phyloP scores from a whole-genome alignment of 1,284 basidiomycete genomes.

The Moesziomyces sp. region DNA sequence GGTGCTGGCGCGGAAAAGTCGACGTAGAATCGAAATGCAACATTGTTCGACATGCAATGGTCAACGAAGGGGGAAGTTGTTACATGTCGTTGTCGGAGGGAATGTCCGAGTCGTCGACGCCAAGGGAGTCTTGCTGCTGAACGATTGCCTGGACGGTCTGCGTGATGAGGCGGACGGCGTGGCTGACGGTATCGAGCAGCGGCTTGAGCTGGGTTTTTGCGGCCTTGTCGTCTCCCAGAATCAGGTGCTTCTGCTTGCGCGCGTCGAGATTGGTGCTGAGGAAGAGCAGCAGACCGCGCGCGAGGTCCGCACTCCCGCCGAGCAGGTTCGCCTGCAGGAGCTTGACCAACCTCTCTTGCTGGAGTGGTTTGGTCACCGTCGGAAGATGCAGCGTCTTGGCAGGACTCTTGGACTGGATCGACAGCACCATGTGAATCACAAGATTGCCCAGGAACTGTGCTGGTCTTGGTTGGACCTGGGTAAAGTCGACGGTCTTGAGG shows the following conservation, averaged over 20 bases:
- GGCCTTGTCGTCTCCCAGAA: conserved; percentile 26
- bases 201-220: conserved; percentile 10
- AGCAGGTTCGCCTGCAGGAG: conserved; percentile 37
- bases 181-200: conserved; percentile 19
- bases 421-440: conserved; percentile 51
- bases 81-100: conserved; percentile 6
- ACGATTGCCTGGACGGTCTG: conserved; percentile 30
- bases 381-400: conserved; percentile 34
- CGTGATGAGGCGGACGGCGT: conserved; percentile 9
- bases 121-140: conserved; percentile 24
- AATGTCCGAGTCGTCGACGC: conserved; percentile 1
- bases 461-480: conserved; percentile 30
- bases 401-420: conserved; percentile 44
- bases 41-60: neutral
- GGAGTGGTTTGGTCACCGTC: conserved; percentile 11
- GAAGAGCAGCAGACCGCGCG: conserved; percentile 56
- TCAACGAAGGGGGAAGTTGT: neutral
- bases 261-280: conserved; percentile 32
- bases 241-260: conserved; percentile 21
- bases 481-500: conserved; percentile 58
- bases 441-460: conserved; percentile 54
- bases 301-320: conserved; percentile 48
- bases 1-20: neutral
- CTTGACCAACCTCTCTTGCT: conserved; percentile 12
- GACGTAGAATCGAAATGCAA: too few relatives aligned